A percentile compares a stretch with the other conserved stretches of the same genome.
Conservation (phyloP, 352 stramenopile genomes). For the Globisporangium yorkense region DNA sequence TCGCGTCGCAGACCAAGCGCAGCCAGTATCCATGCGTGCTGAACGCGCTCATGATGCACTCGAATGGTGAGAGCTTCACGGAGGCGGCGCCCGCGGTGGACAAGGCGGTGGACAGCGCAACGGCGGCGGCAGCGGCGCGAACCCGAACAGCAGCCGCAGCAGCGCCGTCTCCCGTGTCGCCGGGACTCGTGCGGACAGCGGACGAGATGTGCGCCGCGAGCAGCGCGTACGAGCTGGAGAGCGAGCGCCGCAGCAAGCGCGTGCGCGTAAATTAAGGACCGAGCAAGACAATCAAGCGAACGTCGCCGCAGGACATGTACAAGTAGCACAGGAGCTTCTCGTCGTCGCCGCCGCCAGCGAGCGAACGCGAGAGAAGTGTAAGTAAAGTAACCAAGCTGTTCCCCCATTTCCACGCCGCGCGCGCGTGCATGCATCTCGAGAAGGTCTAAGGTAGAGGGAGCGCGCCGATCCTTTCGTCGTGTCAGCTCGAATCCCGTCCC, state of each 20-base stretch:
- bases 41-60: conserved; percentile 78
- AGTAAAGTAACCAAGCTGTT: neutral
- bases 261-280: conserved; percentile 13
- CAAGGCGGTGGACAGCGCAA: conserved; percentile 7
- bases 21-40: conserved; percentile 74
- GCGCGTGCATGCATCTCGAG: no score
- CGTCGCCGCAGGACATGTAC: neutral
- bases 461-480: no score
- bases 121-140: neutral
- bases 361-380: neutral
- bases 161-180: neutral
- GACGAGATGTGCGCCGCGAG: neutral
- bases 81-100: conserved; percentile 40
- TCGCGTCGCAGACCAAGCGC: conserved; percentile 45
- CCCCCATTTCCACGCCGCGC: no score
- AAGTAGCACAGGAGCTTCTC: neutral
- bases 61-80: conserved; percentile 59
- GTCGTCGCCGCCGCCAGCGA: neutral
- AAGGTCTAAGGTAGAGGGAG: no score
- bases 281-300: neutral
- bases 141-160: neutral
- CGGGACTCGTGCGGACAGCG: conserved; percentile 1
- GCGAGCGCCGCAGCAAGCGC: conserved; percentile 9
- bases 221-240: conserved; percentile 4
- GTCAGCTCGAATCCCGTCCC: no score